Evolutionary conservation across 2,329 filamentous ascomycete genomes (phyloP).

Genomic region (Fusarium sp.): DNA sequence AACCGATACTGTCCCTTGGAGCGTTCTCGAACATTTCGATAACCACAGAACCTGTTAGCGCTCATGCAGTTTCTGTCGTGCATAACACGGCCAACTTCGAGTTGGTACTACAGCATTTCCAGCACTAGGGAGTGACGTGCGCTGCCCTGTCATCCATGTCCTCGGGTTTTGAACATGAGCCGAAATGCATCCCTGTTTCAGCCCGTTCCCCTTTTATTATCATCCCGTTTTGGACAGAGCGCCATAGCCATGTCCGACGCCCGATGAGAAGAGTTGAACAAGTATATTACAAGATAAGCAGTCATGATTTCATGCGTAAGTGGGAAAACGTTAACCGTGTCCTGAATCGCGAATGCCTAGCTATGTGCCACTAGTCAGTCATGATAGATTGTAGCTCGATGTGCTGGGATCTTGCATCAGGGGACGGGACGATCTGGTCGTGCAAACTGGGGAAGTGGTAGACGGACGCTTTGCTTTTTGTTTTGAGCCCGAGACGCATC

Average conservation of each 20-base stretch:
- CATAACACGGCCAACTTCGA: slow-evolving; percentile 6
- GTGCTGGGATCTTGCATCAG: slow-evolving; percentile 33
- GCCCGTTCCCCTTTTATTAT: slow-evolving; percentile 29
- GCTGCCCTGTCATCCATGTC: slow-evolving; percentile 4
- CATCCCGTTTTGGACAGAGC: slow-evolving; percentile 13
- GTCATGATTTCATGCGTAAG: slow-evolving; percentile 13
- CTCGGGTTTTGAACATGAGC: slow-evolving; percentile 11
- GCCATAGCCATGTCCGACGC: background rate
- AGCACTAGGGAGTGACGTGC: slow-evolving; percentile 16
- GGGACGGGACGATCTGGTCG: slow-evolving; percentile 37
- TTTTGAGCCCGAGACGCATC: slow-evolving; percentile 10
- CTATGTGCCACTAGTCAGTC: slow-evolving; percentile 7
- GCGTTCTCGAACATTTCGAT: slow-evolving; percentile 34
- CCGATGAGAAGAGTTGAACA: background rate
- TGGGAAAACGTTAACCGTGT: slow-evolving; percentile 26
- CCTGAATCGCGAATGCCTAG: slow-evolving; percentile 6
- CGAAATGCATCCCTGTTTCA: slow-evolving; percentile 34
- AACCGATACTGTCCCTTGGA: slow-evolving; percentile 23
- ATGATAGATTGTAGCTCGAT: slow-evolving; percentile 21
- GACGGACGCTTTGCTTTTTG: slow-evolving; percentile 17
- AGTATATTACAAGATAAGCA: slow-evolving; percentile 9
- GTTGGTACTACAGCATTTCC: background rate
- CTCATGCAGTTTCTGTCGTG: slow-evolving; percentile 28
- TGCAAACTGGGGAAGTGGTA: slow-evolving; percentile 20
- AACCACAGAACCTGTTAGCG: slow-evolving; percentile 26